Evolutionary conservation across 208 protist genomes (phyloP).

Genomic region (Acanthamoeba lenticulata): DNA sequence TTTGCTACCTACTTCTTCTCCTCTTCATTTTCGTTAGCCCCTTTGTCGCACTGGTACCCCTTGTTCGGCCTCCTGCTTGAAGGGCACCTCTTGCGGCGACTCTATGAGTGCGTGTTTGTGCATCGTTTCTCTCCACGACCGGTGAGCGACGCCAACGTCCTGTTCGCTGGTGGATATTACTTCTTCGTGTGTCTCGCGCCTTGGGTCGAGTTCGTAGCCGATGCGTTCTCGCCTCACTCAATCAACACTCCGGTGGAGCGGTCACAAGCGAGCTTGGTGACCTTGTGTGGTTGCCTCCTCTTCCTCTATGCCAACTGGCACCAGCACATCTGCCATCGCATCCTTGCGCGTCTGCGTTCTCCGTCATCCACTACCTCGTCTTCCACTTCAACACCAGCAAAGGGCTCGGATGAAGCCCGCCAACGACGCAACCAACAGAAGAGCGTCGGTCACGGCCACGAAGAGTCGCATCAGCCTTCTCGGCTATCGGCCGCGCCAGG

Average conservation of each 20-base stretch:
- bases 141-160: not conserved
- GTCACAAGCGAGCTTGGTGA: not conserved
- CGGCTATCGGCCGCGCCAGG: not conserved
- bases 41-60: not conserved
- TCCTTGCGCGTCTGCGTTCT: not conserved
- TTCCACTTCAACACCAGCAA: not conserved
- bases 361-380: not conserved
- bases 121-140: not conserved
- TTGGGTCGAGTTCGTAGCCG: not conserved
- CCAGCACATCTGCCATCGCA: not conserved
- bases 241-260: not conserved
- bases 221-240: not conserved
- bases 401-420: not conserved
- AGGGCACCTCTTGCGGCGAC: not conserved
- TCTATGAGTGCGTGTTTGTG: not conserved
- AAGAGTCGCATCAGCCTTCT: not conserved
- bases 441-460: not conserved
- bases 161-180: not conserved
- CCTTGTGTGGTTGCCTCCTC: not conserved
- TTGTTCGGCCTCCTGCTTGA: not conserved
- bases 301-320: constrained; percentile 3
- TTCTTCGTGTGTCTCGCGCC: constrained; percentile 6
- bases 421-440: not conserved
- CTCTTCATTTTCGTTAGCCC: not conserved
- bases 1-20: not conserved